Evolutionary conservation across 1,284 basidiomycete genomes (phyloP).

Genomic region (Vanrija sp.): DNA sequence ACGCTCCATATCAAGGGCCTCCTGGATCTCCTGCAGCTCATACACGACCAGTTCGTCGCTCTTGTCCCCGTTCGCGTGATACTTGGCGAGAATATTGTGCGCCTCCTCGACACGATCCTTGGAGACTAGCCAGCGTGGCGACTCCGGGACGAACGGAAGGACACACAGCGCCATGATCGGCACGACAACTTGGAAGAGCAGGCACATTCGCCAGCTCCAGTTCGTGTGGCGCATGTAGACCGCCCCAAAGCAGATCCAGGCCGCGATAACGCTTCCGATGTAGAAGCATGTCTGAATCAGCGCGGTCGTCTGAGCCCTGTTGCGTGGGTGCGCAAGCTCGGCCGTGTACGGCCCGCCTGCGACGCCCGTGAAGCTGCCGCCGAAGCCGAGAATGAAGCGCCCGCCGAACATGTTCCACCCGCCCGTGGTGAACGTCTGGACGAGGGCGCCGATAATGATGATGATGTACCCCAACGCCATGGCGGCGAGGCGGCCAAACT

Average conservation of each 20-base stretch:
- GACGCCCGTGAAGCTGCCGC: constrained; percentile 1
- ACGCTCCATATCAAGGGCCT: constrained; percentile 55
- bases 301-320: constrained; percentile 5
- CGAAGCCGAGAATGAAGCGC: constrained; percentile 12
- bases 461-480: constrained; percentile 7
- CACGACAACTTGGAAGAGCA: constrained; percentile 15
- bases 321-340: constrained; percentile 15
- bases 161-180: background rate
- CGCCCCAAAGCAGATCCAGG: constrained; percentile 16
- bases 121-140: constrained; percentile 41
- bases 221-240: background rate
- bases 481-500: constrained; percentile 8
- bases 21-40: constrained; percentile 24
- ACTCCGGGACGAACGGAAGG: constrained; percentile 33
- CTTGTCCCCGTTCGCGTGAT: constrained; percentile 27
- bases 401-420: constrained; percentile 9
- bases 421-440: constrained; percentile 7
- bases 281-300: constrained; percentile 12
- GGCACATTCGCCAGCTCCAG: constrained; percentile 22
- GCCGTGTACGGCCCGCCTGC: constrained; percentile 2
- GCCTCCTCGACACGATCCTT: constrained; percentile 32
- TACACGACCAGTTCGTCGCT: constrained; percentile 23
- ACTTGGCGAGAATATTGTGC: constrained; percentile 26
- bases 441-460: constrained; percentile 9
- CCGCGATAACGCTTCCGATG: constrained; percentile 14